phyloP scores from a whole-genome alignment of 306 rosid species.

The Glycine tomentella region DNA sequence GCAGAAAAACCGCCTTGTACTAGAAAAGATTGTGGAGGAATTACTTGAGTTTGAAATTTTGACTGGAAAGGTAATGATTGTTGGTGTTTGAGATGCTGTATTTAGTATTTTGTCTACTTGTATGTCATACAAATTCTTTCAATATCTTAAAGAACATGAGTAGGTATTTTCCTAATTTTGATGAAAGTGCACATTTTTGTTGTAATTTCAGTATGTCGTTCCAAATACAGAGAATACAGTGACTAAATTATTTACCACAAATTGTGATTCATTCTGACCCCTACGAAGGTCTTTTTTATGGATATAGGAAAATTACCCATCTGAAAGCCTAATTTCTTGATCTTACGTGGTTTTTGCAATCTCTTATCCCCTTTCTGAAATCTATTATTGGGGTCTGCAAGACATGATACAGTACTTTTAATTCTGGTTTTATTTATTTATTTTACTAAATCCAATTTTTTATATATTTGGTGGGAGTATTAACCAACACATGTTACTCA shows the following conservation, averaged over 20 bases:
- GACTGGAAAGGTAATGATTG: conserved; percentile 75
- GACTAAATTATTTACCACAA: conserved; percentile 2
- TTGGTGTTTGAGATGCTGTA: conserved; percentile 27
- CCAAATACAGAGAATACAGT: not conserved
- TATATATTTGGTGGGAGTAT: conserved; percentile 24
- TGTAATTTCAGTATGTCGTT: conserved; percentile 21
- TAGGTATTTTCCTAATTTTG: conserved; percentile 18
- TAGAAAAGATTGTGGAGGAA: conserved; percentile 89
- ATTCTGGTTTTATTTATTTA: not conserved
- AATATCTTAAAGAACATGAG: conserved; percentile 3
- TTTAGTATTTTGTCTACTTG: conserved; percentile 34
- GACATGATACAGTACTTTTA: not conserved
- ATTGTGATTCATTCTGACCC: conserved; percentile 25
- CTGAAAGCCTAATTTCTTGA: conserved; percentile 27
- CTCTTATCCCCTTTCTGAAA: conserved; percentile 15
- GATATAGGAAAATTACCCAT: conserved; percentile 13
- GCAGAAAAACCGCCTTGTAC: conserved; percentile 70
- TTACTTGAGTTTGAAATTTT: conserved; percentile 88
- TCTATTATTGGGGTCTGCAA: conserved; percentile 36
- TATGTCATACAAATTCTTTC: not conserved
- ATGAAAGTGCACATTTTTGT: conserved; percentile 7
- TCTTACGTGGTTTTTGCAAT: conserved; percentile 13
- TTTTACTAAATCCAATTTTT: conserved; percentile 35
- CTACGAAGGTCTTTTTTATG: not conserved
- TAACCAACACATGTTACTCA: conserved; percentile 12